Base-by-base conservation (phyloP, 768 basidiomycete genomes). In the Calocera cornea region DNA sequence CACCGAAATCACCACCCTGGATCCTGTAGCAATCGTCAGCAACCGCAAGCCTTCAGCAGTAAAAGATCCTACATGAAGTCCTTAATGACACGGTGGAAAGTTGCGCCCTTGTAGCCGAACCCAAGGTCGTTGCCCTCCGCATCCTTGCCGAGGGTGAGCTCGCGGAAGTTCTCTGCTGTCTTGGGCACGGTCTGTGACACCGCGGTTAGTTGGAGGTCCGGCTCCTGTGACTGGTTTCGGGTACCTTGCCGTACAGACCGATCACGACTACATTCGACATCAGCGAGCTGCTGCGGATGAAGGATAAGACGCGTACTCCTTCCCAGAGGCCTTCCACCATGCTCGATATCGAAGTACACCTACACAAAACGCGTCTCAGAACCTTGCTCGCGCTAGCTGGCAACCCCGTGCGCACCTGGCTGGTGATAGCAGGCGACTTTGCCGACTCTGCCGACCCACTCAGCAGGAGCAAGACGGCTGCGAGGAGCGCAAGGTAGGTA, bases 1-100 rank as follows among this genome's bases (percentile, higher is more conserved):
- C 76, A 89, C 91, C 97, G 79, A 97, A 99, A 80, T 97, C 95
- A 79, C 95, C 95, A 73, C 95, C 95, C 80, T 97, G 95, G 72
- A 95, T 93, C 91, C 90, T 91, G 69, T 68, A 71, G 68, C 34
- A 41, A 33, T 69, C 64, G 66, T 63, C 34, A 64, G 54, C 1
- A 40, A 41, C 49, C 65, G 54, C 41, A 19, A n/a, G 1, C 11
- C 10, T 11, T 27, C 2, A 17, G 41, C 66, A 38, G 24, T 50
- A 67, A 47, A 68, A 64, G 47, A 49, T 68, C 74, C 12, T 67
- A 87, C 93, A 95, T 95, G 79, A 95, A 95, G 73, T 89, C 81
- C 78, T 92, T 90, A 76, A 97, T 95, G 69, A 97, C 85, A 75
- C 95, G 89, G 79, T 99, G 95, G 86, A 99, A 99, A 72, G 87